Evolutionary conservation across 768 basidiomycete species (phyloP), one percentile per base, ranked within the genome.

Genomic region (Suillus alpinus): DNA sequence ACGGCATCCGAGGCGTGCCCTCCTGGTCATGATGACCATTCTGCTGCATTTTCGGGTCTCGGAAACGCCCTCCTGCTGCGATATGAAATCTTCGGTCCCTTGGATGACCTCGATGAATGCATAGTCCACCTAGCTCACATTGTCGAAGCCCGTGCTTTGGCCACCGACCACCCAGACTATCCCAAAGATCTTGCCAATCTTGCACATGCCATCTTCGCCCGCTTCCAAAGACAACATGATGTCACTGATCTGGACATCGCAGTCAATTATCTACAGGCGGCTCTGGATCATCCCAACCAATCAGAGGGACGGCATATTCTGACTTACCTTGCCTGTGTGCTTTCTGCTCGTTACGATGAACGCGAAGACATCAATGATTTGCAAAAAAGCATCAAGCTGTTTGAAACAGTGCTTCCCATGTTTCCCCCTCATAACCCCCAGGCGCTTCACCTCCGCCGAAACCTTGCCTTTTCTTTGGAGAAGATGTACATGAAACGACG

Each of bases 81-180:
- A 61, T 67, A 43, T 44, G 62, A 65, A 13, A 46, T n/a, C 58
- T 29, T 50, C 6, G 8, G 29, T 29, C 36, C 59, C n/a, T n/a
- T 56, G 4, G 66, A 63, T 46, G 53, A 43, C 5, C 57, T 74
- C 26, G 69, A 75, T 16, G 67, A 68, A 39, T 62, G 65, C 3
- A 66, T 74, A 43, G 63, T 67, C 5, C 60, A 65, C 20, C 49
- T 72, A 40, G 34, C 62, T n/a, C 64, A 67, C 32, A 67, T 57
- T 1, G 67, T 69, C 26, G 67, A 63, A 26, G 31, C 59, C 2
- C 36, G 64, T 36, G 49, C 71, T 9, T 6, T 6, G 3, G 55
- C 50, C 1, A 55, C 63, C 2, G 40, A 58, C 12, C 52, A 64
- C 2, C 2, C 34, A 1, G 53, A 65, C 20, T 62, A 62, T 59